These are phyloP conservation scores for Coniochaeta pulveracea DNA, from an alignment of 2,329 filamentous ascomycete genomes.

Conservation along the genomic window DNA sequence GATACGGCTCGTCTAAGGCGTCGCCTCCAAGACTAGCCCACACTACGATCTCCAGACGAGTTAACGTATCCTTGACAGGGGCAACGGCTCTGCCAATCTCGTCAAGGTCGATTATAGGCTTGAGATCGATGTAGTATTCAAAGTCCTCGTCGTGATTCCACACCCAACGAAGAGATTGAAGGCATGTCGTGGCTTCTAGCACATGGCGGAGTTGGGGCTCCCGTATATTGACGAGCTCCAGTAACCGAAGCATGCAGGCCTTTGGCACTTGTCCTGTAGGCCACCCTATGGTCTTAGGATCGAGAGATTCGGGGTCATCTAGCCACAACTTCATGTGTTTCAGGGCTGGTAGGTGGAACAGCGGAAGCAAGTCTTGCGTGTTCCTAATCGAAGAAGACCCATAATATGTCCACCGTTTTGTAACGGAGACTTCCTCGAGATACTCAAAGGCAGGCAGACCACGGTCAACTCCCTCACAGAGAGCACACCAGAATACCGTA, in stretches of 20 bases:
- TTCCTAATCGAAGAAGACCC: background rate
- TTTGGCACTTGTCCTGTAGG: background rate
- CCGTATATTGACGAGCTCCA: background rate
- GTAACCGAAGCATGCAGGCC: background rate
- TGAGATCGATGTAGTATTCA: background rate
- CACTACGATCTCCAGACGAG: background rate
- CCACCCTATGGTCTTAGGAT: background rate
- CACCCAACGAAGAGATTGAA: background rate
- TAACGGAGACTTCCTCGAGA: background rate
- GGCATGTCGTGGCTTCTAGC: background rate
- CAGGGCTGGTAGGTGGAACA: background rate
- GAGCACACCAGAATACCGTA: conserved; percentile 1
- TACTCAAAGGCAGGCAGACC: conserved; percentile 1
- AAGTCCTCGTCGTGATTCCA: background rate
- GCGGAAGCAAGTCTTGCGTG: background rate
- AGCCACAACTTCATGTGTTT: background rate
- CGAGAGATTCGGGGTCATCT: background rate
- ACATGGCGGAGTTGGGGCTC: background rate
- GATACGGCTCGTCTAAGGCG: background rate
- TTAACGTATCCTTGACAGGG: background rate
- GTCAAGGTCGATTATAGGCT: conserved; percentile 2
- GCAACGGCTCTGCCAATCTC: background rate
- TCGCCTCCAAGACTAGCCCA: background rate
- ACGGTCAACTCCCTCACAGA: background rate
- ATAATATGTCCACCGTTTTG: background rate